Evolutionary conservation across 1,284 basidiomycete genomes (phyloP), one percentile per base, ranked within the genome.

Genomic region (Laetiporus sulphureus): DNA sequence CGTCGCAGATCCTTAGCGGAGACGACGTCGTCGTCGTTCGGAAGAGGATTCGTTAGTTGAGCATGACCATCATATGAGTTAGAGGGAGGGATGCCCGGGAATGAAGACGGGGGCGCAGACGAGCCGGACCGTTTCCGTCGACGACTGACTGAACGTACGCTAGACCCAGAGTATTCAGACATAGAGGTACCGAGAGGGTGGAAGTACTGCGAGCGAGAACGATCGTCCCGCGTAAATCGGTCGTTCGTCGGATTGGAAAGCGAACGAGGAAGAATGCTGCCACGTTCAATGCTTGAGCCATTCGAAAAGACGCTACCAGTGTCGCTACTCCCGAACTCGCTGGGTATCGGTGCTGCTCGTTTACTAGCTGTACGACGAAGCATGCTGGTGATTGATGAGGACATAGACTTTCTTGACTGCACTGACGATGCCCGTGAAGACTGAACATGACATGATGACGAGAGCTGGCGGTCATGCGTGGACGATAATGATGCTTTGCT

Each of bases 1-100:
- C 71, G 64, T 33, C 72, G 73, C 44, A 88, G 77, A 38, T 82
- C 72, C 45, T 72, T 67, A 38, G 76, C 69, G 8, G 79, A 72
- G 47, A 73, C 71, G 40, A 76, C 60, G 36, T 66, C 66, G 4
- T 78, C 75, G 40, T 79, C 76, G 40, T 75, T 71, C 36, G 68
- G 65, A 12, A 71, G 55, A 40, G 73, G 69, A 44, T 63, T 63
- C 32, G 67, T 55, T 43, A 29, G n/a, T 10, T 56, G 52, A 31
- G 63, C 62, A 19, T 57, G 58, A 32, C 55, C 56, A 29, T 58
- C 59, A 45, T 58, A 29, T 5, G 36, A 18, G 31, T 24, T 27
- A 7, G 31, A 21, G 5, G 30, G 8, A n/a, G 37, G 42, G 34
- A 65, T 61, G n/a, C 62, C 56, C 41, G 65, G 70, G 53, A 79